phyloP scores from a whole-genome alignment of 441 rosid species.

The Macaranga tanarius region DNA sequence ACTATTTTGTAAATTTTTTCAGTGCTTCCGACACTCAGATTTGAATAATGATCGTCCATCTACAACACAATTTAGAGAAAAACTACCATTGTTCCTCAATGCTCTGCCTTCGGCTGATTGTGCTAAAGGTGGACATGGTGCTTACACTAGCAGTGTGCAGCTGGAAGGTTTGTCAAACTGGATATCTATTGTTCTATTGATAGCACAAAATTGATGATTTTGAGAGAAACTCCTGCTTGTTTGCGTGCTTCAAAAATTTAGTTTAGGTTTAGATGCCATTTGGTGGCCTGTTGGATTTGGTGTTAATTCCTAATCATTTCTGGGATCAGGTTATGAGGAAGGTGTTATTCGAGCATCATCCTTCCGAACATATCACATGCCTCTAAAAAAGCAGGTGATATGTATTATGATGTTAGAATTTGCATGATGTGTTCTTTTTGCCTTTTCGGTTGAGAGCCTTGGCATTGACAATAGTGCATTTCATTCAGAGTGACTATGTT shows the following conservation, averaged over 20 bases:
- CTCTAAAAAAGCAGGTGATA: constrained; percentile 89
- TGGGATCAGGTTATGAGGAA: constrained; percentile 61
- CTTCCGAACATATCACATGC: constrained; percentile 98
- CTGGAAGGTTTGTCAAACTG: constrained; percentile 56
- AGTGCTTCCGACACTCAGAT: constrained; percentile 97
- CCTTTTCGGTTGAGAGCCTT: not conserved
- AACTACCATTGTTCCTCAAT: constrained; percentile 95
- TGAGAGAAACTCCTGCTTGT: constrained; percentile 6
- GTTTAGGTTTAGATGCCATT: not conserved
- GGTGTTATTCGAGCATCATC: constrained; percentile 92
- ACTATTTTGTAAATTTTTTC: constrained; percentile 30
- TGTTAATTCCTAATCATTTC: constrained; percentile 9
- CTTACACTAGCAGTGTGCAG: constrained; percentile 88
- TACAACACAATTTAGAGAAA: constrained; percentile 79
- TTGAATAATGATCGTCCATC: constrained; percentile 85
- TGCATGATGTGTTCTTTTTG: constrained; percentile 14
- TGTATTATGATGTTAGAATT: constrained; percentile 18
- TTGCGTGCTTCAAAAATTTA: not conserved
- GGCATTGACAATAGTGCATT: constrained; percentile 6
- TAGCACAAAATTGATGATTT: constrained; percentile 8
- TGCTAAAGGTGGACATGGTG: constrained; percentile 99
- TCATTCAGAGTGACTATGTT: constrained; percentile 70
- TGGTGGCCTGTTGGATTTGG: not conserved
- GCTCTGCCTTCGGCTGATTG: constrained; percentile 97
- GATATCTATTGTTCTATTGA: constrained; percentile 16